Evolutionary conservation across 768 basidiomycete genomes (phyloP).

Genomic region (Agaricus sinodeliciosus): DNA sequence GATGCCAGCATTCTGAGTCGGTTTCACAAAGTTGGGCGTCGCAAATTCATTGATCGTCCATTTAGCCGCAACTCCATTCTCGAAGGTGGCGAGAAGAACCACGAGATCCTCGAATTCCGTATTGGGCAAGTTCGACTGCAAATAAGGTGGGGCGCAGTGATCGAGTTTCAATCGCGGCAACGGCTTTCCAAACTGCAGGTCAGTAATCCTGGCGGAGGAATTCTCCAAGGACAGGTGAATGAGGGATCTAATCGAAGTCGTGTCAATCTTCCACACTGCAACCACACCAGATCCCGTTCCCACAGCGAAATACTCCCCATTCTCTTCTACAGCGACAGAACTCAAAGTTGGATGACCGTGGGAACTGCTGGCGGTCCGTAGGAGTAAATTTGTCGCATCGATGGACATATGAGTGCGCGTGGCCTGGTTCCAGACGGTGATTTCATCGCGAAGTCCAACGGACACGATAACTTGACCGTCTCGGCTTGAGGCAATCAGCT

Average conservation of each 20-base stretch:
- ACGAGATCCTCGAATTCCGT: slow-evolving; percentile 15
- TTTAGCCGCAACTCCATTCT: slow-evolving; percentile 49
- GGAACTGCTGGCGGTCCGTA: slow-evolving; percentile 42
- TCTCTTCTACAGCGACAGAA: slow-evolving; percentile 54
- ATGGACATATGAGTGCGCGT: slow-evolving; percentile 34
- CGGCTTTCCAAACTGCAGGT: slow-evolving; percentile 39
- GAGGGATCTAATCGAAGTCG: slow-evolving; percentile 26
- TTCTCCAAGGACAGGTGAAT: slow-evolving; percentile 36
- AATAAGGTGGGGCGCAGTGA: slow-evolving; percentile 17
- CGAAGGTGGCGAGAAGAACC: slow-evolving; percentile 45
- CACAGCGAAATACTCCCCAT: slow-evolving; percentile 58
- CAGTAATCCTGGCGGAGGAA: slow-evolving; percentile 43
- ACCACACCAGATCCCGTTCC: slow-evolving; percentile 66
- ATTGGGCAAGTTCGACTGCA: slow-evolving; percentile 26
- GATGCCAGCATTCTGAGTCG: slow-evolving; percentile 36
- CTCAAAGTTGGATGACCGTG: slow-evolving; percentile 45
- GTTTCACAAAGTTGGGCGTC: slow-evolving; percentile 31
- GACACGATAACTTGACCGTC: slow-evolving; percentile 63
- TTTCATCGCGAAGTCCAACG: slow-evolving; percentile 73
- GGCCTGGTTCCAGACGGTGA: slow-evolving; percentile 60
- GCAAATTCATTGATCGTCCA: slow-evolving; percentile 38
- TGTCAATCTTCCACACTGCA: slow-evolving; percentile 52
- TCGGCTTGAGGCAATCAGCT: slow-evolving; percentile 65
- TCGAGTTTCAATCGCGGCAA: slow-evolving; percentile 8
- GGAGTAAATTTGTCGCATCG: slow-evolving; percentile 46